Evolutionary conservation across 139 green algal species (phyloP).

Genomic region (Zygnema cylindricum): DNA sequence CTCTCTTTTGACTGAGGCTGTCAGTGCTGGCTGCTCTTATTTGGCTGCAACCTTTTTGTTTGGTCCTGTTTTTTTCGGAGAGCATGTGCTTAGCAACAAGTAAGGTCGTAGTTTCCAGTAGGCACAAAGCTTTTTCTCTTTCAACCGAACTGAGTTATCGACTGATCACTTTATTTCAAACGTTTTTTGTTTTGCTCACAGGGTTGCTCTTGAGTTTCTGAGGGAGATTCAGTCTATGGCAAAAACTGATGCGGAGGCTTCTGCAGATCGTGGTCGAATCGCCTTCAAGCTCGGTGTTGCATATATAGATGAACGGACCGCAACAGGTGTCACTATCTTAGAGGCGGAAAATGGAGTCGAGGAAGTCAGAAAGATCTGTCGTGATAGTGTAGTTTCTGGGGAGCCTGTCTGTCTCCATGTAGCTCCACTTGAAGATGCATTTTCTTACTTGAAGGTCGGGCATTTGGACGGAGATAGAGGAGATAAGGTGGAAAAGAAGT

Average conservation of each 20-base stretch:
- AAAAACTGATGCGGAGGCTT: constrained; percentile 10
- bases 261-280: constrained; percentile 28
- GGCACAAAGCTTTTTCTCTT: too few species aligned
- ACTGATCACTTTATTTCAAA: too few species aligned
- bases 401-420: neutral
- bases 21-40: too few species aligned
- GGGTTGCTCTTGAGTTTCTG: constrained; percentile 45
- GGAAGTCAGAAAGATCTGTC: neutral
- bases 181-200: too few species aligned
- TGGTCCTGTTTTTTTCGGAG: too few species aligned
- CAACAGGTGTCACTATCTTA: neutral
- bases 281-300: constrained; percentile 10
- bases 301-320: constrained; percentile 26
- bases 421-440: neutral
- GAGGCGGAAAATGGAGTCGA: neutral
- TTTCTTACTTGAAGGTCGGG: neutral
- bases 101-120: too few species aligned
- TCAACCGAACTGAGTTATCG: too few species aligned
- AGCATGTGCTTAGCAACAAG: too few species aligned
- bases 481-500: too few species aligned
- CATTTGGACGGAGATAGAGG: neutral
- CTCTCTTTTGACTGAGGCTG: too few species aligned
- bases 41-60: too few species aligned
- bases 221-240: constrained; percentile 28
- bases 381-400: neutral